phyloP scores from a whole-genome alignment of 2,329 filamentous ascomycete species.

The Exutisphaerella laricina region DNA sequence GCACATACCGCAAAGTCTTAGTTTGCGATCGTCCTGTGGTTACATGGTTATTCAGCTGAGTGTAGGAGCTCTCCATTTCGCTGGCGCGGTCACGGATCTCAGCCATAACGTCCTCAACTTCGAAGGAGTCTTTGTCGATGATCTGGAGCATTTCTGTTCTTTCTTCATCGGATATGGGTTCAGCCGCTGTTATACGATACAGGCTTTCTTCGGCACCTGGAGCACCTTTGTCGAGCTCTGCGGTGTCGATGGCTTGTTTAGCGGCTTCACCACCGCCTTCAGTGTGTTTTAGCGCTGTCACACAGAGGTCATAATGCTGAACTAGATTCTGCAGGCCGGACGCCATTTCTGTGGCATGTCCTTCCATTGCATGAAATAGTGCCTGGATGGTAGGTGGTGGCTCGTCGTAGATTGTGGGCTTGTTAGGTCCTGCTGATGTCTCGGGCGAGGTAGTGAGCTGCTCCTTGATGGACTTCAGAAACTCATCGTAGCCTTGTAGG shows the following conservation, averaged over 20 bases:
- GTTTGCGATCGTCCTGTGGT: constrained; percentile 53
- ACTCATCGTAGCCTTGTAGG: constrained; percentile 64
- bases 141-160: constrained; percentile 78
- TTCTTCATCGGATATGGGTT: constrained; percentile 66
- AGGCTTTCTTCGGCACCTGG: constrained; percentile 53
- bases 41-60: constrained; percentile 58
- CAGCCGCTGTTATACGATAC: constrained; percentile 49
- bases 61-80: constrained; percentile 69
- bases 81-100: constrained; percentile 69
- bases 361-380: constrained; percentile 54
- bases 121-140: constrained; percentile 62
- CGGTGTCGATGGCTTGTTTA: constrained; percentile 34
- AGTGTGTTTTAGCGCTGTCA: constrained; percentile 83
- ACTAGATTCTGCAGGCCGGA: constrained; percentile 73
- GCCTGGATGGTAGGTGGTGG: constrained; percentile 35
- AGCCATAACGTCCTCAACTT: constrained; percentile 57
- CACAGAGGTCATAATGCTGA: constrained; percentile 86
- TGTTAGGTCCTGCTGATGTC: constrained; percentile 17
- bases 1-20: constrained; percentile 55
- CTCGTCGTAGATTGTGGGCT: constrained; percentile 32
- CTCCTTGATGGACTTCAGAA: constrained; percentile 37
- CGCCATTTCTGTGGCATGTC: constrained; percentile 76
- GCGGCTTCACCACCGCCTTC: constrained; percentile 54
- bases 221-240: constrained; percentile 26
- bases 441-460: constrained; percentile 13